phyloP scores from a whole-genome alignment of 179 eudicot species.

The Spergularia azorica region DNA sequence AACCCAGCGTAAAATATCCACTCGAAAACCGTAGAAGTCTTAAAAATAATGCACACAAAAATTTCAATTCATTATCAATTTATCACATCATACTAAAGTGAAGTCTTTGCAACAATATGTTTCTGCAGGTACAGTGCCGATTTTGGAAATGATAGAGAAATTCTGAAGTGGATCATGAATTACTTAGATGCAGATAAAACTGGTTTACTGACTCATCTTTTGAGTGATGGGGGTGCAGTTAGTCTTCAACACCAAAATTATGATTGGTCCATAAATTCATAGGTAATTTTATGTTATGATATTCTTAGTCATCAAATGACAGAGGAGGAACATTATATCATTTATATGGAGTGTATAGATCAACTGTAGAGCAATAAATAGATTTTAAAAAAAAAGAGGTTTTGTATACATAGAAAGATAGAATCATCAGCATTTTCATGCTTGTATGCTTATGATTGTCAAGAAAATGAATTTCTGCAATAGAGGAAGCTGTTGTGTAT shows the following conservation, averaged over 20 bases:
- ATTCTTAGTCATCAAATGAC: conserved; percentile 2
- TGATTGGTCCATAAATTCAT: conserved; percentile 80
- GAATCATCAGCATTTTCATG: not conserved
- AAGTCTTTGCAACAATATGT: too few species aligned
- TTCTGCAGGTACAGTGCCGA: conserved; percentile 68
- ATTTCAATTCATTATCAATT: not conserved
- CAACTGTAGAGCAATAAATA: too few species aligned
- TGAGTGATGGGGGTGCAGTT: conserved; percentile 66
- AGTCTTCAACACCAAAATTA: conserved; percentile 58
- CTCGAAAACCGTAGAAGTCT: too few species aligned
- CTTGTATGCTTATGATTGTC: too few species aligned
- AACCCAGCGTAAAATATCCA: too few species aligned
- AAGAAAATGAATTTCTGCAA: not conserved
- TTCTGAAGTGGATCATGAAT: conserved; percentile 56
- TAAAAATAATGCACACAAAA: not conserved
- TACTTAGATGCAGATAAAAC: conserved; percentile 75
- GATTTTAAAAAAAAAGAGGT: too few species aligned
- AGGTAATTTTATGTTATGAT: not conserved
- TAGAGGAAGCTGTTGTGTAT: not conserved
- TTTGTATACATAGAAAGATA: too few species aligned
- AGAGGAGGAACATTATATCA: too few species aligned
- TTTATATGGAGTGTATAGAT: too few species aligned
- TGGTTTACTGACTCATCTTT: conserved; percentile 80
- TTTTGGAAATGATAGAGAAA: conserved; percentile 74
- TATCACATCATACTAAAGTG: too few species aligned